A percentile compares a stretch with the other conserved stretches of the same genome.
phyloP scores from a whole-genome alignment of 441 rosid genomes.

The Erodium texanum region DNA sequence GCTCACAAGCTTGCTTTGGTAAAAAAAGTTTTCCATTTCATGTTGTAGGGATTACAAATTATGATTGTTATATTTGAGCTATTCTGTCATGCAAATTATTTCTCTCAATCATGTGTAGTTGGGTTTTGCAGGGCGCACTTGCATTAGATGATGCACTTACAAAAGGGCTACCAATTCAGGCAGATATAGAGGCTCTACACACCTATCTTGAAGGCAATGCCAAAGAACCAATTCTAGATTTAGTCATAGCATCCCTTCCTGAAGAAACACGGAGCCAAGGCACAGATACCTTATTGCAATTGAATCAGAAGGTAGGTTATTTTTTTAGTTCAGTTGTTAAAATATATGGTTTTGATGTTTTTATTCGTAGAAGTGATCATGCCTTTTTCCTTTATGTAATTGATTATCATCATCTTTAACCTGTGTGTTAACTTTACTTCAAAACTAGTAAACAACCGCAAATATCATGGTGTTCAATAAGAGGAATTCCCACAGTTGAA shows the following conservation, averaged over 20 bases:
- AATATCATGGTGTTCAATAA: too few species aligned
- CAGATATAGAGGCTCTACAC: conserved; percentile 60
- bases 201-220: conserved; percentile 57
- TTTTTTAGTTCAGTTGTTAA: conserved; percentile 6
- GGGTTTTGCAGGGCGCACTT: conserved; percentile 59
- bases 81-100: conserved; percentile 14
- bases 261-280: conserved; percentile 72
- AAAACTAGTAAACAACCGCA: too few species aligned
- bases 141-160: conserved; percentile 90
- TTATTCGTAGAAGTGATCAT: neutral
- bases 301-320: conserved; percentile 65
- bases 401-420: too few species aligned
- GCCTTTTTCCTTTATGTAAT: neutral
- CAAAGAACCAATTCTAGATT: conserved; percentile 59
- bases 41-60: conserved; percentile 1
- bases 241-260: conserved; percentile 84
- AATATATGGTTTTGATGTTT: neutral
- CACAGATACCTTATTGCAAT: conserved; percentile 58
- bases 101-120: conserved; percentile 11
- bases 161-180: conserved; percentile 77
- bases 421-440: too few species aligned
- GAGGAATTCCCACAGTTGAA: too few species aligned
- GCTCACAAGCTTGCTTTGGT: conserved; percentile 96
- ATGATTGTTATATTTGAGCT: neutral
- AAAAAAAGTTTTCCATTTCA: conserved; percentile 11